Conservation (phyloP, 2,329 filamentous ascomycete species). For the Simplicillium sp. region DNA sequence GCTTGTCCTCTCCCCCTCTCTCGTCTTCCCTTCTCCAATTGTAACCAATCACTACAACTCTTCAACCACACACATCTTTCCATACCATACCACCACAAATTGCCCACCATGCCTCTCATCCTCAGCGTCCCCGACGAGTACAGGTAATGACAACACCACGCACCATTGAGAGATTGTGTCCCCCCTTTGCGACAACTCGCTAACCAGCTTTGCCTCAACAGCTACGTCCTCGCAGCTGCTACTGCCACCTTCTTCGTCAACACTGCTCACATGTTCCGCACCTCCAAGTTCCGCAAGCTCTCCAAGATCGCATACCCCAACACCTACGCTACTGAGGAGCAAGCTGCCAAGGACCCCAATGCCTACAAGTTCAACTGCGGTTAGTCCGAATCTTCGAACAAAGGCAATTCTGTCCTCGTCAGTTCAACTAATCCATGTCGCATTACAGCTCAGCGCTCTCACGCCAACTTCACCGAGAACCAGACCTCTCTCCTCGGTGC, state of each 20-base stretch:
- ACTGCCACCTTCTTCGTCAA: slow-evolving; percentile 50
- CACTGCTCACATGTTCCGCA: slow-evolving; percentile 38
- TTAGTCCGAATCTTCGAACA: slow-evolving; percentile 13
- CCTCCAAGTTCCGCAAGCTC: slow-evolving; percentile 37
- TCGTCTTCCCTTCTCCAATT: too few relatives aligned
- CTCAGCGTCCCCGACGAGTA: slow-evolving; percentile 39
- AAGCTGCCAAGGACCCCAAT: slow-evolving; percentile 42
- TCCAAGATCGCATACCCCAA: slow-evolving; percentile 47
- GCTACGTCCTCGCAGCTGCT: slow-evolving; percentile 52
- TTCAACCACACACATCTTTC: background rate
- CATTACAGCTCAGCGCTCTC: slow-evolving; percentile 44
- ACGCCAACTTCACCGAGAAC: slow-evolving; percentile 56
- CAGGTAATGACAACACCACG: slow-evolving; percentile 27
- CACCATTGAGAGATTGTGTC: background rate
- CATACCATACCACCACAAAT: background rate
- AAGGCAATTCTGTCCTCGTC: background rate
- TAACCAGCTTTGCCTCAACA: slow-evolving; percentile 16
- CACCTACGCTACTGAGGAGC: slow-evolving; percentile 44
- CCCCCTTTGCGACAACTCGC: background rate
- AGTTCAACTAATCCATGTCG: background rate
- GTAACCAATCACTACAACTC: too few relatives aligned
- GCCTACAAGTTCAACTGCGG: slow-evolving; percentile 55
- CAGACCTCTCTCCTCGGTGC: slow-evolving; percentile 40
- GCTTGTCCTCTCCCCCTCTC: too few relatives aligned
- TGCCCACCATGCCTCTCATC: slow-evolving; percentile 30